Conservation (phyloP, 257 asterid species). For the Nicotiana obtusifolia region DNA sequence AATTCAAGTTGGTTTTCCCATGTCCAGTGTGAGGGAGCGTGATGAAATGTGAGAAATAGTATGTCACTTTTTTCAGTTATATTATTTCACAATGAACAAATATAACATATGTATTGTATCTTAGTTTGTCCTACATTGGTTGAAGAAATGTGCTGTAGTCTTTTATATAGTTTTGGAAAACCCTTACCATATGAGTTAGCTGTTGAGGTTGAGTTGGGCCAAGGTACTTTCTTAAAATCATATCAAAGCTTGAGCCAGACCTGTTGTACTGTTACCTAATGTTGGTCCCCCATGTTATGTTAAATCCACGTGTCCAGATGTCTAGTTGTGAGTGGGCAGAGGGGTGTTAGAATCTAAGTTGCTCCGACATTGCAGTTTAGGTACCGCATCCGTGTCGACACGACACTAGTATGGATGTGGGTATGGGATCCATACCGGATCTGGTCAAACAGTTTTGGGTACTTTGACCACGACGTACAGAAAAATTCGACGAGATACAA, state of each 20-base stretch:
- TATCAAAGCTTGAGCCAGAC: not conserved
- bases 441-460: no score
- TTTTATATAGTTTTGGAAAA: not conserved
- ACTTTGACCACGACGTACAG: no score
- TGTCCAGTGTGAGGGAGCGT: not conserved
- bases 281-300: no score
- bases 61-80: not conserved
- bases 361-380: no score
- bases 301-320: no score
- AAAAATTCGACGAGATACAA: no score
- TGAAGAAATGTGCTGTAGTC: not conserved
- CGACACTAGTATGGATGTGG: no score
- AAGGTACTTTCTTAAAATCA: not conserved
- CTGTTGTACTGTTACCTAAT: no score
- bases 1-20: not conserved
- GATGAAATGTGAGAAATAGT: not conserved
- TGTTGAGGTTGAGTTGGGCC: not conserved
- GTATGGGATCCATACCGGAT: no score
- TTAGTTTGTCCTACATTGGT: not conserved
- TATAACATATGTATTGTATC: not conserved
- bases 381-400: no score
- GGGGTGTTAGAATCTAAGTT: no score
- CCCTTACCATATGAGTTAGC: not conserved
- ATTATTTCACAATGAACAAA: not conserved
- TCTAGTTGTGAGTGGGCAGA: no score